Percentiles rank a stretch among this genome's conserved stretches.
phyloP scores from a whole-genome alignment of 805 yeast genomes.

The Suhomyces pyralidae region DNA sequence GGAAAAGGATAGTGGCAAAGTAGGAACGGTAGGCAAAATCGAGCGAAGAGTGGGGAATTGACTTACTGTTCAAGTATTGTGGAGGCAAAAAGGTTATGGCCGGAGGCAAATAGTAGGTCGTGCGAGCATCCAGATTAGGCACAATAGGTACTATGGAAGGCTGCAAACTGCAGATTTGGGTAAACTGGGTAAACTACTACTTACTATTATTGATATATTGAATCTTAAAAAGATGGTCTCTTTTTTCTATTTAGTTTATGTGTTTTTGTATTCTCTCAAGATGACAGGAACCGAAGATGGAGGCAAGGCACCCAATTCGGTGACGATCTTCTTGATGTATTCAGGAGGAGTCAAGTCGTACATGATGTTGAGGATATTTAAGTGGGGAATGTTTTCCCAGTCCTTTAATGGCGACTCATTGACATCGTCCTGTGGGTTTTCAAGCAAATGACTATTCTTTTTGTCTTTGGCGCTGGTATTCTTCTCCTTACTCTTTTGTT shows the following conservation, averaged over 20 bases:
- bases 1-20: background rate
- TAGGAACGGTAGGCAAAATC: background rate
- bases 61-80: background rate
- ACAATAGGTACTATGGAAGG: background rate
- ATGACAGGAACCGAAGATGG: conserved; percentile 98
- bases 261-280: conserved; percentile 79
- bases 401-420: conserved; percentile 48
- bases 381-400: conserved; percentile 61
- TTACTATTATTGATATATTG: background rate
- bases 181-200: background rate
- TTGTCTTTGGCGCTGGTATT: conserved; percentile 18
- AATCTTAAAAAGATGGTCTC: too few relatives aligned
- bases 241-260: conserved; percentile 12
- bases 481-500: conserved; percentile 15
- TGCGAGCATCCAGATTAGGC: background rate
- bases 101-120: conserved; percentile 1
- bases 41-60: background rate
- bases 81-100: background rate
- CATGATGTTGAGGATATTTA: conserved; percentile 79
- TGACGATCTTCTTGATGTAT: conserved; percentile 88
- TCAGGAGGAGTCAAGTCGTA: conserved; percentile 94
- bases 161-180: background rate
- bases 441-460: conserved; percentile 9
- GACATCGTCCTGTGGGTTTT: conserved; percentile 15
- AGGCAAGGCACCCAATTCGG: conserved; percentile 94